phyloP scores from a whole-genome alignment of 2,329 filamentous ascomycete species.

The Sporothrix curviconia region DNA sequence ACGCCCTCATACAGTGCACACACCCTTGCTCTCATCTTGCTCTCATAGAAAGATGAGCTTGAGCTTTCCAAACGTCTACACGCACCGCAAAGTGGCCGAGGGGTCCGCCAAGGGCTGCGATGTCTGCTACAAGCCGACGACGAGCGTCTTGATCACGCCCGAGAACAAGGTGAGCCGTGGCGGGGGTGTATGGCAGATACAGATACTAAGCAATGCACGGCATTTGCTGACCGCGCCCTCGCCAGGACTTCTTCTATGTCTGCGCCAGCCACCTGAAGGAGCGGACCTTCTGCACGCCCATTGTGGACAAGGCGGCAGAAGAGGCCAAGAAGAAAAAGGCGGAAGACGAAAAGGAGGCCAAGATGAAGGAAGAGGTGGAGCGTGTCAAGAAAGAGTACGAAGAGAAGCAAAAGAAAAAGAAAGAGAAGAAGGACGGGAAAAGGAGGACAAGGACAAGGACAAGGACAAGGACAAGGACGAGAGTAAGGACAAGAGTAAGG shows the following conservation, averaged over 20 bases:
- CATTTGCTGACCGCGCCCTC: too few relatives aligned
- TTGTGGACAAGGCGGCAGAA: slow-evolving; percentile 60
- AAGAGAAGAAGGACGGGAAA: slow-evolving; percentile 60
- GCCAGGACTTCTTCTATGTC: slow-evolving; percentile 80
- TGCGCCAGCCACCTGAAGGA: slow-evolving; percentile 81
- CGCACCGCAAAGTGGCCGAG: slow-evolving; percentile 80
- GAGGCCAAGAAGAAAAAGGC: slow-evolving; percentile 61
- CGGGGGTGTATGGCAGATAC: background rate
- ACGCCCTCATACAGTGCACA: background rate
- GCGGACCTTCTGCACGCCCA: slow-evolving; percentile 68
- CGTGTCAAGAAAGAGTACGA: slow-evolving; percentile 71
- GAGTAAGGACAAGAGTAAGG: slow-evolving; percentile 36
- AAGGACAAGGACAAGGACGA: slow-evolving; percentile 39
- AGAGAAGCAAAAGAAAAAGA: slow-evolving; percentile 61
- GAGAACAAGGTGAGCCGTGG: slow-evolving; percentile 66
- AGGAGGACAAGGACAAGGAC: slow-evolving; percentile 47
- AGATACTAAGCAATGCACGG: too few relatives aligned
- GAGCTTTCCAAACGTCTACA: slow-evolving; percentile 71
- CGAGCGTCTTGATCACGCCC: slow-evolving; percentile 79
- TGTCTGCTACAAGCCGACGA: slow-evolving; percentile 83
- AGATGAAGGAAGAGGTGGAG: slow-evolving; percentile 57
- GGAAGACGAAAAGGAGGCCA: slow-evolving; percentile 57
- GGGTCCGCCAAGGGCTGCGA: slow-evolving; percentile 77
- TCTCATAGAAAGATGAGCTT: slow-evolving; percentile 25
- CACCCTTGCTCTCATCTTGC: too few relatives aligned